Percentiles rank a stretch among this genome's conserved stretches.
phyloP scores from a whole-genome alignment of 1,284 basidiomycete species.

The Hemileccinum hortonii region DNA sequence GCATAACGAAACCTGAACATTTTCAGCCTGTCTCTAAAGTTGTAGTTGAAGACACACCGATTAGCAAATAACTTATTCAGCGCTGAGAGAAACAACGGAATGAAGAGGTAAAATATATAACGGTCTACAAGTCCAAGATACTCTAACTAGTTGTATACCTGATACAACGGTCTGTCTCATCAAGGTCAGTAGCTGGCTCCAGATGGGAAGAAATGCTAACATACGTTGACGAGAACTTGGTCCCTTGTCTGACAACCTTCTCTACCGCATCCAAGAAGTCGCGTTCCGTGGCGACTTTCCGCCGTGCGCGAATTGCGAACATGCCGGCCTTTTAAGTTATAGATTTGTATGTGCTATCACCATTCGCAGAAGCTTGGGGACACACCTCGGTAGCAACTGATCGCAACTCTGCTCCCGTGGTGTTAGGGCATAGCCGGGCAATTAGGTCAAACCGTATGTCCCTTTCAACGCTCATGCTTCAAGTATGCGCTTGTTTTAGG shows the following conservation, averaged over 20 bases:
- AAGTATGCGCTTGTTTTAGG: constrained; percentile 1
- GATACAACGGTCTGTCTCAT: constrained; percentile 57
- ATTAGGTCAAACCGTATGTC: constrained; percentile 98
- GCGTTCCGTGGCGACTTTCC: constrained; percentile 96
- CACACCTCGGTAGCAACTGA: constrained; percentile 93
- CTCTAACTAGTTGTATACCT: constrained; percentile 66
- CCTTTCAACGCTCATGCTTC: constrained; percentile 94
- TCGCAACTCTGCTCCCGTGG: constrained; percentile 95
- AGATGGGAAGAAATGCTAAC: constrained; percentile 2
- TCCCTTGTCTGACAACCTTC: constrained; percentile 97
- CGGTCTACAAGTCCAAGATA: constrained; percentile 9
- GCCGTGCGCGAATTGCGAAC: constrained; percentile 96
- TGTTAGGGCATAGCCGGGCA: constrained; percentile 95
- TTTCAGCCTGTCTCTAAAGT: too few species aligned
- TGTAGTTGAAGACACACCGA: neutral
- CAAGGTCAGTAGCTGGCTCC: constrained; percentile 12
- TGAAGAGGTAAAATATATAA: constrained; percentile 18
- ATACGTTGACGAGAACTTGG: constrained; percentile 77
- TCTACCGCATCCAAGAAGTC: constrained; percentile 99
- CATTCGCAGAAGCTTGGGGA: constrained; percentile 6
- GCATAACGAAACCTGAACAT: neutral
- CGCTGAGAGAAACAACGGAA: neutral
- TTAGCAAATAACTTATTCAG: neutral
- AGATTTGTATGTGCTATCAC: neutral
- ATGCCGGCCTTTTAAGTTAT: constrained; percentile 76